phyloP scores from a whole-genome alignment of 306 rosid species.

The Corylus americana region DNA sequence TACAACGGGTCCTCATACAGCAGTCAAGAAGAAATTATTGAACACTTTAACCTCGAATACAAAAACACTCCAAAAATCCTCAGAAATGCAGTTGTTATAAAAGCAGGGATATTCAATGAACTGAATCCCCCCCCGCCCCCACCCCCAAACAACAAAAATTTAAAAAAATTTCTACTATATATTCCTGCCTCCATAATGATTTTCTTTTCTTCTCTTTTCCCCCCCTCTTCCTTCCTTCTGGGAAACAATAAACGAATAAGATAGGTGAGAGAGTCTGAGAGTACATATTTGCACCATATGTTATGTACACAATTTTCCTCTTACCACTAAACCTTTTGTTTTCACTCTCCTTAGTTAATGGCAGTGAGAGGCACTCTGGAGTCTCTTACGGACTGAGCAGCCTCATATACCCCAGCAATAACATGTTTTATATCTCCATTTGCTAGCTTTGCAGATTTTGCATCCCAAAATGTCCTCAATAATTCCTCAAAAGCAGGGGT shows the following conservation, averaged over 20 bases:
- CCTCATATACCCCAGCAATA: constrained; percentile 61
- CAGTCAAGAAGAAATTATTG: not conserved
- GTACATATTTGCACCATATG: constrained; percentile 47
- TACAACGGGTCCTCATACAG: not conserved
- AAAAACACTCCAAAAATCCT: constrained; percentile 10
- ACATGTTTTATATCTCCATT: constrained; percentile 84
- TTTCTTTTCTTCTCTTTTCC: not conserved
- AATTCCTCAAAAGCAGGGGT: constrained; percentile 95
- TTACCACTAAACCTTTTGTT: constrained; percentile 7
- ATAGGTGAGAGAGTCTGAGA: constrained; percentile 31
- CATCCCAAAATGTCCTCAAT: constrained; percentile 83
- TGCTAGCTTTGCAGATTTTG: constrained; percentile 64
- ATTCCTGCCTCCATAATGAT: constrained; percentile 30
- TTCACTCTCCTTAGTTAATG: constrained; percentile 61
- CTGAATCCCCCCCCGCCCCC: not conserved
- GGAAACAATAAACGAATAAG: constrained; percentile 46
- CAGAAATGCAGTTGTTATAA: constrained; percentile 12
- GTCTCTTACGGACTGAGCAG: constrained; percentile 82
- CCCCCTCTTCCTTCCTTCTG: not conserved
- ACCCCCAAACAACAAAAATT: not conserved
- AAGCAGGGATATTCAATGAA: constrained; percentile 28
- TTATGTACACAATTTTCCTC: constrained; percentile 59
- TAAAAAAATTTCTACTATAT: constrained; percentile 11
- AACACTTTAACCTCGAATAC: not conserved
- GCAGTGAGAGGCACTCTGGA: constrained; percentile 98